Evolutionary conservation across 2,329 filamentous ascomycete genomes (phyloP), one percentile per base, ranked within the genome.

Genomic region (Aspergillus persii): DNA sequence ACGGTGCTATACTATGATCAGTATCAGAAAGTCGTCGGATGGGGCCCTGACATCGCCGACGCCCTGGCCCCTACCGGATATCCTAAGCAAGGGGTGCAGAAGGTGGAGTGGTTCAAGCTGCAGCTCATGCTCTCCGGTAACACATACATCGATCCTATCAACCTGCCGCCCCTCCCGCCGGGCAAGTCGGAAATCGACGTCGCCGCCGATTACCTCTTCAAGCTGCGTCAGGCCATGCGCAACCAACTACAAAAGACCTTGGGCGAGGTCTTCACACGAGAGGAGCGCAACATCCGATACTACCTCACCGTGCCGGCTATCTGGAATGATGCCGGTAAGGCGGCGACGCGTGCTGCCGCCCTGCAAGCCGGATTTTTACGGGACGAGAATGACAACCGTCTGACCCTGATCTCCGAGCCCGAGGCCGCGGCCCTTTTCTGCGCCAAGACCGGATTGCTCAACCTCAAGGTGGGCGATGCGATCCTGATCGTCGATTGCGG

Each of bases 1-100:
- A 98, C 95, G 12, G 95, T 99, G n/a, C 86, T 99, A 61, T 99
- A 99, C 82, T 99, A 99, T 75, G 95, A 99, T 74, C 94, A 98
- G 79, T 96, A 97, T 77, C 95, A 99, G 74, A 97, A 98, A 78
- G 95, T 99, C 52, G 95, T 98, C n/a, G 95, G 95, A 69, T 99
- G 95, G 95, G 95, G 95, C 63, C 93, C 94, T 58, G 95, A 99
- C 82, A 98, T 98, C 70, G 92, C 95, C 61, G 94, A 98, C 79
- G 95, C 95, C 64, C 85, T 98, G 65, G 94, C 95, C 55, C 95
- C 95, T 31, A 98, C 95, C 46, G 95, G 95, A 63, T 98, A 98
- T 77, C 95, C 95, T 68, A 98, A 98, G 82, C 91, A 91, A 36
- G 94, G 94, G 65, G 94, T 99, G 68, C 95, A 98, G 78, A 98